Percentiles rank a stretch among this genome's conserved stretches.
These are phyloP conservation scores for Diaporthe australafricana DNA, from an alignment of 2,329 filamentous ascomycete genomes.

Conservation along the genomic window DNA sequence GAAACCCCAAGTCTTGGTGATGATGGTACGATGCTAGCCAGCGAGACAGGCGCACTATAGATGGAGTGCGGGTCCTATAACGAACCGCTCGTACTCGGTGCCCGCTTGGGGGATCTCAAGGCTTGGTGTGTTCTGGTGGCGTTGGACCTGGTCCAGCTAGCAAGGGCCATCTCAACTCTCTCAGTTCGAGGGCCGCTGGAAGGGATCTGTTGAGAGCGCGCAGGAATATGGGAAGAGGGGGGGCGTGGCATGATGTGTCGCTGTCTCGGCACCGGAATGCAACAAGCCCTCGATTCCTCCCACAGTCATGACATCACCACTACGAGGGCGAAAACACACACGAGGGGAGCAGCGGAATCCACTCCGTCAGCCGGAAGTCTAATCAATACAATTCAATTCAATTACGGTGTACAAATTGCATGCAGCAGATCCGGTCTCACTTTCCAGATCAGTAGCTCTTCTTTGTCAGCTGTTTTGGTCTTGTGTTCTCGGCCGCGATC, in stretches of 20 bases:
- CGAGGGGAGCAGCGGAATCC: slow-evolving; percentile 14
- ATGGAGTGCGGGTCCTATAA: neutral
- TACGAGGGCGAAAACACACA: slow-evolving; percentile 5
- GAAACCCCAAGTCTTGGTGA: neutral
- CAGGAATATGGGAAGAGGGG: neutral
- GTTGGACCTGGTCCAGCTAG: neutral
- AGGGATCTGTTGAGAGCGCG: neutral
- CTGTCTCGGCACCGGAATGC: slow-evolving; percentile 44
- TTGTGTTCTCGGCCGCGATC: slow-evolving; percentile 3
- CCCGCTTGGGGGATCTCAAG: neutral
- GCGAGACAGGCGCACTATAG: neutral
- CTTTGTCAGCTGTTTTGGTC: neutral
- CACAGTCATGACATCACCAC: slow-evolving; percentile 35
- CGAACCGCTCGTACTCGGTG: neutral
- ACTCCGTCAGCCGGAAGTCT: neutral
- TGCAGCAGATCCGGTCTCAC: neutral
- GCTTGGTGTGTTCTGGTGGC: neutral
- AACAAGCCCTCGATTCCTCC: neutral
- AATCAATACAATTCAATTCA: neutral
- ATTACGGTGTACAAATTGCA: neutral
- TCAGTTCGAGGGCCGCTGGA: neutral
- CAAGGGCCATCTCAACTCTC: neutral
- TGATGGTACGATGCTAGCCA: neutral
- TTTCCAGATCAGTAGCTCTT: slow-evolving; percentile 11
- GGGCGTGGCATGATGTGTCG: slow-evolving; percentile 14